Evolutionary conservation across 108 stramenopile species (phyloP).

Genomic region (Cyclostephanos invisitatus): DNA sequence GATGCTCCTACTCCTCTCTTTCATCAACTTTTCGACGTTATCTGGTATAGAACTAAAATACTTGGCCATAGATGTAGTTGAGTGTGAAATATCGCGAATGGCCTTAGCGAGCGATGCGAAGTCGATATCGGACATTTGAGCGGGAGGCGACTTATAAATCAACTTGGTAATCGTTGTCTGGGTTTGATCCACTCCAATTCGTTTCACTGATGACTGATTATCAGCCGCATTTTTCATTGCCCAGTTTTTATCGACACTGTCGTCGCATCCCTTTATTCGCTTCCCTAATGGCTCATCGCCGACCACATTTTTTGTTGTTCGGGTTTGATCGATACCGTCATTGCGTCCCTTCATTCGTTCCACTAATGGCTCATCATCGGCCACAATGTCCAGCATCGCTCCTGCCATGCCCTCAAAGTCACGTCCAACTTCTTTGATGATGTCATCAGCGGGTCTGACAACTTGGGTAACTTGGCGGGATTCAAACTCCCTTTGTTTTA

Average conservation of each 20-base stretch:
- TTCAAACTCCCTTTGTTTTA: slow-evolving; percentile 1
- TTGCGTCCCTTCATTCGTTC: neutral
- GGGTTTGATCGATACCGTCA: neutral
- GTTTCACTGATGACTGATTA: neutral
- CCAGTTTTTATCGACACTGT: neutral
- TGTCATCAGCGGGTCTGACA: neutral
- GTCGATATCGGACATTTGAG: slow-evolving; percentile 32
- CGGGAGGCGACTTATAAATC: neutral
- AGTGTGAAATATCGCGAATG: slow-evolving; percentile 66
- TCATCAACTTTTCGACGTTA: too few species aligned
- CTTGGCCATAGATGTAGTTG: slow-evolving; percentile 63
- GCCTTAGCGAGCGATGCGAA: slow-evolving; percentile 52
- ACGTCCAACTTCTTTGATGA: neutral
- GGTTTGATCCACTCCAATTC: neutral
- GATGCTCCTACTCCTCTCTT: too few species aligned
- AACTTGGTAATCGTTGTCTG: neutral
- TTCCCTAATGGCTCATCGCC: neutral
- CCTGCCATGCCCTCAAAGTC: neutral
- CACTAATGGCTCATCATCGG: too few species aligned
- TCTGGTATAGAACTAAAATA: neutral
- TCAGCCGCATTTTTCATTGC: neutral
- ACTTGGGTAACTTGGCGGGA: neutral
- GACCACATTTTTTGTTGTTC: neutral
- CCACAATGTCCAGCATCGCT: neutral
- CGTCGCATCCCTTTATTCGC: neutral